phyloP scores from a whole-genome alignment of 2,329 filamentous ascomycete genomes.

The Iodosphaeria phyllophila region DNA sequence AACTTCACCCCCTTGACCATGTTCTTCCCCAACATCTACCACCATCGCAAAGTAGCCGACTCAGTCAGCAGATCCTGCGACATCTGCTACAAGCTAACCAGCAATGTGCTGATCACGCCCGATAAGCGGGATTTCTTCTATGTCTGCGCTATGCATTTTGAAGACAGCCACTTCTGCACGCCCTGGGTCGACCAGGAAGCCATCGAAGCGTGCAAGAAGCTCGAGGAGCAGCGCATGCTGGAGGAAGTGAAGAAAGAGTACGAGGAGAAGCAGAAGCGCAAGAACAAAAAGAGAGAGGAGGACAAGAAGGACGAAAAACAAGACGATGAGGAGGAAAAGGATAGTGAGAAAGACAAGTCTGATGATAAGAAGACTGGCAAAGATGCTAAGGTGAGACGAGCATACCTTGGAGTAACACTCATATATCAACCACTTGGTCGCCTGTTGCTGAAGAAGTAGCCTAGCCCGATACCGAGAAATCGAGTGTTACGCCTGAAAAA shows the following conservation, averaged over 20 bases:
- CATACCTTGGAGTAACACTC: too few species aligned
- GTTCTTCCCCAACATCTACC: constrained; percentile 61
- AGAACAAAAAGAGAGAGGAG: constrained; percentile 48
- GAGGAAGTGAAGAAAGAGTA: constrained; percentile 57
- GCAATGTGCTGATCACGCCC: constrained; percentile 72
- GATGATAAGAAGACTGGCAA: constrained; percentile 15
- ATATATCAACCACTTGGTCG: too few species aligned
- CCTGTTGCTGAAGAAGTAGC: too few species aligned
- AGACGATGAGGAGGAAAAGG: constrained; percentile 25
- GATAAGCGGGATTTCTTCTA: constrained; percentile 87
- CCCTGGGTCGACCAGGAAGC: constrained; percentile 54
- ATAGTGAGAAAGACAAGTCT: constrained; percentile 24
- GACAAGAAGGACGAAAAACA: constrained; percentile 27
- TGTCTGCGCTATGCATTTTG: constrained; percentile 66
- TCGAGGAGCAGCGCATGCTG: constrained; percentile 41
- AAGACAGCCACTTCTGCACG: constrained; percentile 63
- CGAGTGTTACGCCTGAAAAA: constrained; percentile 23
- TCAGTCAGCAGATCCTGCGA: constrained; percentile 69
- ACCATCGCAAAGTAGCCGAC: constrained; percentile 73
- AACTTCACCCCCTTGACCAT: too few species aligned
- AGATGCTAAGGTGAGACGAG: too few species aligned
- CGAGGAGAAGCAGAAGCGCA: constrained; percentile 50
- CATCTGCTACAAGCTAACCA: constrained; percentile 78
- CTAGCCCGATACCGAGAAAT: constrained; percentile 12
- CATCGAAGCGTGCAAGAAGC: constrained; percentile 43